These are phyloP conservation scores for Psilocybe cubensis DNA, from an alignment of 768 basidiomycete genomes.

Conservation along the genomic window DNA sequence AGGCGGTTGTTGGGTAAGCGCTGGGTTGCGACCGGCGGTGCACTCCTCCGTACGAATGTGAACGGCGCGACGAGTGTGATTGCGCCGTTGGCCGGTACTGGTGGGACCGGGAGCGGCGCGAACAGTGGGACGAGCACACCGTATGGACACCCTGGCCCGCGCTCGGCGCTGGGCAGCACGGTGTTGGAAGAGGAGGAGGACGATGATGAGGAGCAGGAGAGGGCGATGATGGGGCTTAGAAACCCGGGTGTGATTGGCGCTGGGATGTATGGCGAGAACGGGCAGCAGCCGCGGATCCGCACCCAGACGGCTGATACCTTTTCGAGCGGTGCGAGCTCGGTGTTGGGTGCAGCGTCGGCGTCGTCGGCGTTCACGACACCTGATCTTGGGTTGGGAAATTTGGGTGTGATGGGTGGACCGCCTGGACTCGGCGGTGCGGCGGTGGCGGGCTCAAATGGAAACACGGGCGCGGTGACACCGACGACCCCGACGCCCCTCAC, in stretches of 20 bases:
- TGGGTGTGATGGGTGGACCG: slow-evolving; percentile 30
- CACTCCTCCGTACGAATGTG: slow-evolving; percentile 61
- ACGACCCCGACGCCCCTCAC: slow-evolving; percentile 63
- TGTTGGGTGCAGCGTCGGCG: slow-evolving; percentile 41
- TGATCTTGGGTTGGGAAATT: slow-evolving; percentile 45
- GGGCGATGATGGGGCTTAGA: slow-evolving; percentile 38
- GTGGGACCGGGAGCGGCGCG: slow-evolving; percentile 55
- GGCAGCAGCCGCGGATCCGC: slow-evolving; percentile 44
- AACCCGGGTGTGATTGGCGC: slow-evolving; percentile 13
- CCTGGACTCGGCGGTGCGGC: background rate
- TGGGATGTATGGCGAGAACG: slow-evolving; percentile 37
- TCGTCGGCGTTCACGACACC: slow-evolving; percentile 69
- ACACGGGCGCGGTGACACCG: slow-evolving; percentile 36
- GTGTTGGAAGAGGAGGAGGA: slow-evolving; percentile 72
- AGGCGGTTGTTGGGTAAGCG: slow-evolving; percentile 70
- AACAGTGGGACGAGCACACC: slow-evolving; percentile 75
- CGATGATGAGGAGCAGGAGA: slow-evolving; percentile 67
- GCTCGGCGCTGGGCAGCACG: slow-evolving; percentile 51
- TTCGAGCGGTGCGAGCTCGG: slow-evolving; percentile 31
- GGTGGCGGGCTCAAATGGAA: background rate
- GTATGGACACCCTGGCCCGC: slow-evolving; percentile 54
- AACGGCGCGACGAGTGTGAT: slow-evolving; percentile 39
- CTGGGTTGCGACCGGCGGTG: slow-evolving; percentile 70
- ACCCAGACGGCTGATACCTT: slow-evolving; percentile 49
- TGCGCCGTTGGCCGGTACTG: slow-evolving; percentile 16